phyloP scores from a whole-genome alignment of 257 asterid species.

The Echites panduratus region DNA sequence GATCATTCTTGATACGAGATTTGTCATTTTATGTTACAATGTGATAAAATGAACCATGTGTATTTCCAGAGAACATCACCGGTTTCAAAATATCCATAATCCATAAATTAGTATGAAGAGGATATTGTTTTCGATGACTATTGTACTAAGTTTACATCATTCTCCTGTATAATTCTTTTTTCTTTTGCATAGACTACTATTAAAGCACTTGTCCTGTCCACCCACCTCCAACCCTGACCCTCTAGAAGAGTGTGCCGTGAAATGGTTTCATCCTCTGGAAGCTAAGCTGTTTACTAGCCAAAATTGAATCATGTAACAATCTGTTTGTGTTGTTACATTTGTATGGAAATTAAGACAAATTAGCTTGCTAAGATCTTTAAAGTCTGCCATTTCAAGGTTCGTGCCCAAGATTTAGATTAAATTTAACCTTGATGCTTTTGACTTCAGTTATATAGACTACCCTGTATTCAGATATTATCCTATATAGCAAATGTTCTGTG shows the following conservation, averaged over 20 bases:
- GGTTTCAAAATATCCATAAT: neutral
- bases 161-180: neutral
- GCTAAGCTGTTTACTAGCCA: neutral
- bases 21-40: neutral
- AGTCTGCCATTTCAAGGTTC: neutral
- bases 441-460: neutral
- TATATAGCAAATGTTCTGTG: neutral
- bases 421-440: neutral
- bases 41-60: neutral
- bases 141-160: neutral
- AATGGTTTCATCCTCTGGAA: neutral
- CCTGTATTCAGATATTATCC: neutral
- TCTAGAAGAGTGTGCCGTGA: neutral
- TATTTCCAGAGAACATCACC: neutral
- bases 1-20: neutral
- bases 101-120: neutral
- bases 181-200: neutral
- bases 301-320: neutral
- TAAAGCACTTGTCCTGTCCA: neutral
- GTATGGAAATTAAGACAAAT: neutral
- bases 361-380: neutral
- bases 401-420: neutral
- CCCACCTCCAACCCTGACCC: neutral
- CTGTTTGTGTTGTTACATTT: neutral
- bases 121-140: neutral